phyloP scores from a whole-genome alignment of 805 yeast genomes.

The Pichia paraexigua region DNA sequence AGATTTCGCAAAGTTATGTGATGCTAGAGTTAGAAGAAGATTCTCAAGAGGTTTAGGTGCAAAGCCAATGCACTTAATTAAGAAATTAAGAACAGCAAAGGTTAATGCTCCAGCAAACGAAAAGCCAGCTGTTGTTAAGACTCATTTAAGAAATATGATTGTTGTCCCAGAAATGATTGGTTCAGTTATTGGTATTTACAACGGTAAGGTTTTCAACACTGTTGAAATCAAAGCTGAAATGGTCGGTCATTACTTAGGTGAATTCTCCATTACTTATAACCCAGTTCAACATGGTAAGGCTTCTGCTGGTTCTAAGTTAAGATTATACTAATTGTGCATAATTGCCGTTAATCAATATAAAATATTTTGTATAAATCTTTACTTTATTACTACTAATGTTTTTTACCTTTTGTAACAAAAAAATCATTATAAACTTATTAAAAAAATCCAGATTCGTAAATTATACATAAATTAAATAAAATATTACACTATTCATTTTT shows the following conservation, averaged over 20 bases:
- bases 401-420: background rate
- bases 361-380: slow-evolving; percentile 8
- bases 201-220: slow-evolving; percentile 98
- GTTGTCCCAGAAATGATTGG: slow-evolving; percentile 99
- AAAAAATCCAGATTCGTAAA: background rate
- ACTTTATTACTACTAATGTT: slow-evolving; percentile 2
- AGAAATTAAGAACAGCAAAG: slow-evolving; percentile 97
- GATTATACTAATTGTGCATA: slow-evolving; percentile 25
- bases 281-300: slow-evolving; percentile 96
- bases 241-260: slow-evolving; percentile 99
- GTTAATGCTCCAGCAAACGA: slow-evolving; percentile 82
- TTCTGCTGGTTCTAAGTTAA: slow-evolving; percentile 31
- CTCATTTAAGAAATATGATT: slow-evolving; percentile 99
- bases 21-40: slow-evolving; percentile 99
- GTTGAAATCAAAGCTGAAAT: slow-evolving; percentile 99
- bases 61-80: slow-evolving; percentile 93
- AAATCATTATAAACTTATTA: background rate
- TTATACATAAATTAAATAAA: background rate
- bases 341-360: background rate
- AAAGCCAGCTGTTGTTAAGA: slow-evolving; percentile 97
- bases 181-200: slow-evolving; percentile 97
- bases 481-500: background rate
- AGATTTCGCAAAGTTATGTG: slow-evolving; percentile 94
- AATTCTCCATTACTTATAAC: slow-evolving; percentile 98
- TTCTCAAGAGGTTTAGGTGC: slow-evolving; percentile 94